Percentiles rank a stretch among this genome's conserved stretches.
Conservation (phyloP, 768 basidiomycete genomes). For the Pleurotus tuoliensis region DNA sequence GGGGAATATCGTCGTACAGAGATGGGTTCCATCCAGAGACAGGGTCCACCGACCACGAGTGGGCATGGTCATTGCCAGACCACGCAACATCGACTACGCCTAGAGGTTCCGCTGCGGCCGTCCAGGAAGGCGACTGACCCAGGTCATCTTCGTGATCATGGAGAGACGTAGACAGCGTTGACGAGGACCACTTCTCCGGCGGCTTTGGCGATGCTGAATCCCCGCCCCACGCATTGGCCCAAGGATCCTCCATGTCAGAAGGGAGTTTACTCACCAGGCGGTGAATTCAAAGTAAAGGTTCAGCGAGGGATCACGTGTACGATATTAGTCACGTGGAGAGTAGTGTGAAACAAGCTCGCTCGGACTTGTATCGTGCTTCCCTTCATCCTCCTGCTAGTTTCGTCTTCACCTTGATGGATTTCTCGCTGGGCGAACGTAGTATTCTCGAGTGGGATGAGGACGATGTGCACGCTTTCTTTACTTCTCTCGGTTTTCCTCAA, state of each 20-base stretch:
- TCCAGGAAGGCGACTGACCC: slow-evolving; percentile 51
- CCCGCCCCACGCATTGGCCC: slow-evolving; percentile 69
- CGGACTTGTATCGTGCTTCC: slow-evolving; percentile 3
- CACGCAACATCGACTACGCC: slow-evolving; percentile 36
- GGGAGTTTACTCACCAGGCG: not conserved
- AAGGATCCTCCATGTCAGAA: slow-evolving; percentile 65
- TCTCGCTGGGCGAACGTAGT: slow-evolving; percentile 29
- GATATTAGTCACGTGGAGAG: not conserved
- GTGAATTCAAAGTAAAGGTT: not conserved
- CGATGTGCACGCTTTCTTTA: slow-evolving; percentile 78
- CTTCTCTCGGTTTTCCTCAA: slow-evolving; percentile 75
- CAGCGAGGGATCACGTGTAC: not conserved
- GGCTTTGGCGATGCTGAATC: slow-evolving; percentile 25
- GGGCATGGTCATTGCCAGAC: slow-evolving; percentile 38
- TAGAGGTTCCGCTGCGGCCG: slow-evolving; percentile 18
- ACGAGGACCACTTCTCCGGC: slow-evolving; percentile 8
- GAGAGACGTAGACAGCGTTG: slow-evolving; percentile 8
- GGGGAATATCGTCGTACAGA: slow-evolving; percentile 37
- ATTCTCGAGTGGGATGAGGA: slow-evolving; percentile 69
- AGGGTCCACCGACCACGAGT: slow-evolving; percentile 37
- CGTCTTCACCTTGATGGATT: slow-evolving; percentile 27
- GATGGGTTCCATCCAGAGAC: slow-evolving; percentile 31
- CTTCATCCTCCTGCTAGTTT: slow-evolving; percentile 5
- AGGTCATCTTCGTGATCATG: slow-evolving; percentile 51
- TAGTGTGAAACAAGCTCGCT: not conserved